phyloP scores from a whole-genome alignment of 2,329 filamentous ascomycete species.

The Shiraia sp. region DNA sequence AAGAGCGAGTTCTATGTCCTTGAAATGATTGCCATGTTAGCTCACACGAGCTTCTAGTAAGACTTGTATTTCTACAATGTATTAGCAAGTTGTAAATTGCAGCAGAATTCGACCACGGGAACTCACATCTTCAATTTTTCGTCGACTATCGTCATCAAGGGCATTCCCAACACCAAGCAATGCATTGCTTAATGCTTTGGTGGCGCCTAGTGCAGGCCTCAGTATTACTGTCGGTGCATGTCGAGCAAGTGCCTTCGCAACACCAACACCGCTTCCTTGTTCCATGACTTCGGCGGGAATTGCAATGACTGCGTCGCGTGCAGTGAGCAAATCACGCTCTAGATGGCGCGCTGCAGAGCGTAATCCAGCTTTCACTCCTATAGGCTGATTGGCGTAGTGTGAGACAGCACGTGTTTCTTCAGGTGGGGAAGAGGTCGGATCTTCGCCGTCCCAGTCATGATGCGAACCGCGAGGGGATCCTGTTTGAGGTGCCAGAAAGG shows the following conservation, averaged over 20 bases:
- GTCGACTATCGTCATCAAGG: slow-evolving; percentile 79
- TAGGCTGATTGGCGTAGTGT: slow-evolving; percentile 90
- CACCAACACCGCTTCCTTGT: slow-evolving; percentile 77
- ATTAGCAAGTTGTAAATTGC: slow-evolving; percentile 6
- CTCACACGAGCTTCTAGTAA: slow-evolving; percentile 14
- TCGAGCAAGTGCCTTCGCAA: slow-evolving; percentile 75
- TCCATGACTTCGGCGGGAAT: slow-evolving; percentile 92
- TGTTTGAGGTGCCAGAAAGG: slow-evolving; percentile 61
- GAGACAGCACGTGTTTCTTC: slow-evolving; percentile 80
- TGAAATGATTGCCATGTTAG: not conserved
- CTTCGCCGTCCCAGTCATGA: slow-evolving; percentile 55
- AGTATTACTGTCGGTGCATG: slow-evolving; percentile 93
- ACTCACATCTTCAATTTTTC: slow-evolving; percentile 87
- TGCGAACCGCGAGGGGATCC: slow-evolving; percentile 21
- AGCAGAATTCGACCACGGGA: not conserved
- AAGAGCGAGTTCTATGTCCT: not conserved
- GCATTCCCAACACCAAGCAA: slow-evolving; percentile 91
- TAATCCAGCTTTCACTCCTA: slow-evolving; percentile 84
- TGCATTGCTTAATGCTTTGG: slow-evolving; percentile 85
- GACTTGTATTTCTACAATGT: slow-evolving; percentile 37
- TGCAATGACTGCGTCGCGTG: slow-evolving; percentile 89
- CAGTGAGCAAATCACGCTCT: slow-evolving; percentile 82
- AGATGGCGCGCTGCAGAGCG: slow-evolving; percentile 81
- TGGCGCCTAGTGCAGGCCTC: slow-evolving; percentile 85
- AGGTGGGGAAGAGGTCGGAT: slow-evolving; percentile 64